Evolutionary conservation across 192 early-diverging fungal species (phyloP), one percentile per base, ranked within the genome.

Genomic region (Rhizophlyctis rosea): DNA sequence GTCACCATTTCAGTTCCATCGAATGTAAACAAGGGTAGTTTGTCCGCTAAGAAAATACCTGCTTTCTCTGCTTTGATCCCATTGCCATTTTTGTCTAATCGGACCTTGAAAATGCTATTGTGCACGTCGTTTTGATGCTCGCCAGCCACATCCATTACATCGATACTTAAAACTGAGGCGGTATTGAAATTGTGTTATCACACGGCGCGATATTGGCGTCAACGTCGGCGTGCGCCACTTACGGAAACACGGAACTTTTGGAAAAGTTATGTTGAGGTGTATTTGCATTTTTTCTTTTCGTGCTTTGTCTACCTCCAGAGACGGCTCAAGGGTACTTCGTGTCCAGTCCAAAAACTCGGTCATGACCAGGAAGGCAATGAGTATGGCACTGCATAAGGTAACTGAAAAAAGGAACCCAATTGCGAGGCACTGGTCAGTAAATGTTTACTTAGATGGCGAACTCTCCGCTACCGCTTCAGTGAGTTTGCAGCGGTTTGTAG

Each of bases 61-160:
- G 72, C 76, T 68, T 83, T 82, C 39, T 72, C 80, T 24, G 68
- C 69, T 30, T 86, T 74, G 57, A 96, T 83, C 18, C 56, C 72
- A n/a, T 74, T 72, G 11, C 95, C 94, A 32, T 69, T 61, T 21
- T 65, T 61, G 67, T 88, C 78, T 28, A 96, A 67, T 31, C 94
- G 84, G 25, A 82, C 80, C 65, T 95, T 95, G 59, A 83, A 87
- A n/a, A 98, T 82, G 36, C 85, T 80, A 74, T 91, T 88, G 25
- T 77, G 76, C 48, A 89, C 75, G 55, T 81, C 78, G 67, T 88
- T 91, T 57, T 94, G 86, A 68, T 92, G 87, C 68, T 92, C 90
- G 27, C 95, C 92, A 24, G 92, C 82, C 21, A 91, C 87, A 71
- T 96, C 96, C 90, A 97, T 93, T 3, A 98, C 90, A 71, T 97